These are phyloP conservation scores for Leccinum boreale DNA, from an alignment of 768 basidiomycete genomes.

Conservation along the genomic window DNA sequence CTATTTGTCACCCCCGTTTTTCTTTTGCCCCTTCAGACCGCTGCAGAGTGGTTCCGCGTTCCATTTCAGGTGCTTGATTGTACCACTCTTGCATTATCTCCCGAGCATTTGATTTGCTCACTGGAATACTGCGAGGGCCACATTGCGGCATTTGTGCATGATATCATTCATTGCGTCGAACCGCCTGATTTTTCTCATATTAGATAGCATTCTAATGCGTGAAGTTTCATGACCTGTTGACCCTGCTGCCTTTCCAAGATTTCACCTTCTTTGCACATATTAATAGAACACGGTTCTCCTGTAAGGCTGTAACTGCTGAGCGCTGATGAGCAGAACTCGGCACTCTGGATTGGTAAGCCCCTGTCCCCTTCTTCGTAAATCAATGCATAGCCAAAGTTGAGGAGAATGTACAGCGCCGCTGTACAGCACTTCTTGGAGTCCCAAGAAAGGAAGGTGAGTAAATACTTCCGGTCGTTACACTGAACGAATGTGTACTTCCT, in stretches of 20 bases:
- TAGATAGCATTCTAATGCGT: no score
- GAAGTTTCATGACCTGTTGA: no score
- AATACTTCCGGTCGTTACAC: no score
- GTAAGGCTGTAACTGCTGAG: not conserved
- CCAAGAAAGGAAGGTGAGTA: not conserved
- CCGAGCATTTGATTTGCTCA: not conserved
- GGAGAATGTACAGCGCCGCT: not conserved
- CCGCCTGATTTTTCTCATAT: no score
- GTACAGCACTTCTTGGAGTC: not conserved
- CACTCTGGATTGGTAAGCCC: not conserved
- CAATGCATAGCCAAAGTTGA: not conserved
- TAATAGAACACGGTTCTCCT: not conserved
- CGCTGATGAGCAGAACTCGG: not conserved
- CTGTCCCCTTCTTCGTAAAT: not conserved
- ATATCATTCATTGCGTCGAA: no score
- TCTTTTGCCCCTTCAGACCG: not conserved
- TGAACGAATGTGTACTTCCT: no score
- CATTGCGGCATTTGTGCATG: no score
- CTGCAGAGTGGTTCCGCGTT: not conserved
- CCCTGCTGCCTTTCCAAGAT: no score
- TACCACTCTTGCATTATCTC: not conserved
- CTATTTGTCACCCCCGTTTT: not conserved
- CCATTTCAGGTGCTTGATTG: not conserved
- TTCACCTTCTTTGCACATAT: not conserved
- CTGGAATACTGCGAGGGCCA: not conserved